Percentiles rank a stretch among this genome's conserved stretches.
These are phyloP conservation scores for Digitaria exilis DNA, from an alignment of 202 grass and related monocot genomes.

Conservation along the genomic window DNA sequence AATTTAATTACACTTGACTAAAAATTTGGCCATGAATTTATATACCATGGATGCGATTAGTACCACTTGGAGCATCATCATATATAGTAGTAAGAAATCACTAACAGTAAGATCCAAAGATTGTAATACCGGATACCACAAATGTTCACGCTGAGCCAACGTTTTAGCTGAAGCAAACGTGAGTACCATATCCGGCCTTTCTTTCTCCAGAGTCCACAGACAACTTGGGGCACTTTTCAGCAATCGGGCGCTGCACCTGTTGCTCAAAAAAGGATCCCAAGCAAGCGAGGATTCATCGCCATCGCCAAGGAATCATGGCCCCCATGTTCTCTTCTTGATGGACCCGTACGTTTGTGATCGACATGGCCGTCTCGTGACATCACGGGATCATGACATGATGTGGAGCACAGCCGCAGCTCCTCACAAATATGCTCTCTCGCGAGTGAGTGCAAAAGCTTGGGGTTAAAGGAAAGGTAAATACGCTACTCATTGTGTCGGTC, in stretches of 20 bases:
- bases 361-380: constrained; percentile 31
- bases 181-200: no score
- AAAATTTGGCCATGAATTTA: not conserved
- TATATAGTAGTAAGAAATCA: not conserved
- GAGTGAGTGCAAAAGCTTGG: constrained; percentile 53
- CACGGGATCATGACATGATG: constrained; percentile 30
- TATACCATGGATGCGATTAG: not conserved
- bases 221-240: not conserved
- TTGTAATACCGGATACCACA: not conserved
- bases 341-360: constrained; percentile 14
- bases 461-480: constrained; percentile 40
- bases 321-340: constrained; percentile 34
- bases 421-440: constrained; percentile 21
- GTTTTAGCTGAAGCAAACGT: no score
- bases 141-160: no score
- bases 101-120: no score
- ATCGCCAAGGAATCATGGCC: constrained; percentile 41
- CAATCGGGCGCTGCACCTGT: not conserved
- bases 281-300: constrained; percentile 7
- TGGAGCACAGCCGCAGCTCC: not conserved
- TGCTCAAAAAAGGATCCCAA: constrained; percentile 15
- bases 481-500: constrained; percentile 45
- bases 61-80: not conserved
- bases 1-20: not conserved
- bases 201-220: constrained; percentile 14